Evolutionary conservation across 148 eudicot genomes (phyloP), one percentile per base, ranked within the genome.

Genomic region (Camellia lanceoleosa): DNA sequence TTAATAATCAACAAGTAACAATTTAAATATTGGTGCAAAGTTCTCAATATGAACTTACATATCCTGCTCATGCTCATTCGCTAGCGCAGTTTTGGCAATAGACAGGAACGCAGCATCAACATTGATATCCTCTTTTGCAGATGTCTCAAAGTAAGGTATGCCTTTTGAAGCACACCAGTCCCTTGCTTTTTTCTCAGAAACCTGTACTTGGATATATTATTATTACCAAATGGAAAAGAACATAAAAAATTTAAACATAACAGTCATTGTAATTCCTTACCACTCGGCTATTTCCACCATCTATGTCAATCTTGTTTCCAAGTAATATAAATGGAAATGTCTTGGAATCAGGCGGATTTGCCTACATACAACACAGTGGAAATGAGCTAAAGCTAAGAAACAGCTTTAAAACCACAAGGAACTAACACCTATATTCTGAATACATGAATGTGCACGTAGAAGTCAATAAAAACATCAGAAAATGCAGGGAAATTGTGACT

Each of bases 111-210:
- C 93, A 74, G 87, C 85, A 82, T 92, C 97, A 55, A 92, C 94
- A 82, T 92, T 92, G 80, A 82, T 79, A 80, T 92, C 92, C 84
- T 92, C 93, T 79, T 92, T 92, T 51, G 97, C 97, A 79, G 97
- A 92, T 75, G 97, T 92, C 87, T 92, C 97, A 55, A 84, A 88
- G 84, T 92, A 92, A 72, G 94, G 91, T 63, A 92, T 85, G 76
- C 97, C 94, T 80, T 88, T 90, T 73, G 93, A 85, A 69, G 89
- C 86, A 84, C 97, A 92, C 97, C 97, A 92, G 18, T 89, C 94
- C 86, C 75, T 89, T 3, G 92, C 97, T 81, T 87, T 88, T 85
- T 88, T 92, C 81, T 92, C 94, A 83, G 92, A 90, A 68, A 92
- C 96, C 96, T 92, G 73, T 15, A 80, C 18, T 23, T 15, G 43